Evolutionary conservation across 192 early-diverging fungal species (phyloP).

Genomic region (Kappamyces sp.): DNA sequence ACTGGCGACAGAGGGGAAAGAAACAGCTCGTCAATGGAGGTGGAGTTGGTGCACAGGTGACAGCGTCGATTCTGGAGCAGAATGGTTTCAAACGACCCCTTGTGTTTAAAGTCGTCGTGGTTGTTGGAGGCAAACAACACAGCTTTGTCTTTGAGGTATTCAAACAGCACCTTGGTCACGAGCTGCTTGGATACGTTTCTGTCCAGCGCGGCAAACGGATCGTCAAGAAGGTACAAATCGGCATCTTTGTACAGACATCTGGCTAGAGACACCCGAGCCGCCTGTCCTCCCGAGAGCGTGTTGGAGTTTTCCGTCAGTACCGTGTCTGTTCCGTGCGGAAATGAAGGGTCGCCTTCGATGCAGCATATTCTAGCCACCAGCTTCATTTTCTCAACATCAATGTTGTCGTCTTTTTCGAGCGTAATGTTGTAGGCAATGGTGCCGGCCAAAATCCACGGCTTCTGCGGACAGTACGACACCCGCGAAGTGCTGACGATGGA

Average conservation of each 20-base stretch:
- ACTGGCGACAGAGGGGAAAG: too few species aligned
- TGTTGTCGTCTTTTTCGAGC: background rate
- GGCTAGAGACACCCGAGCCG: constrained; percentile 29
- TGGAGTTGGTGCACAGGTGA: too few species aligned
- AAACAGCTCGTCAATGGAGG: too few species aligned
- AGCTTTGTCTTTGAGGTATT: too few species aligned
- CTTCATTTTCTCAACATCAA: too few species aligned
- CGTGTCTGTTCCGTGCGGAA: constrained; percentile 27
- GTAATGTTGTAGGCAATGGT: background rate
- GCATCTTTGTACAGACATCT: constrained; percentile 26
- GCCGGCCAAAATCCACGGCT: background rate
- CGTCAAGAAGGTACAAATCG: constrained; percentile 19
- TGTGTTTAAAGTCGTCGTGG: too few species aligned
- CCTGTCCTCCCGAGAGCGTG: constrained; percentile 33
- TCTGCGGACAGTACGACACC: background rate
- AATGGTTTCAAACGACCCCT: too few species aligned
- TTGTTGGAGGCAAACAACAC: too few species aligned
- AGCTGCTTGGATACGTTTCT: background rate
- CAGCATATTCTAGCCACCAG: too few species aligned
- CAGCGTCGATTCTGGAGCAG: too few species aligned
- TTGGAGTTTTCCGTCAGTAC: constrained; percentile 35
- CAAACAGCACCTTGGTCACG: too few species aligned
- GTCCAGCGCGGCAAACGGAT: constrained; percentile 18
- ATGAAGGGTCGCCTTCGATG: constrained; percentile 16
- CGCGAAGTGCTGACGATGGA: background rate